phyloP scores from a whole-genome alignment of 495 filamentous ascomycete genomes.

The Aspergillus homomorphus region DNA sequence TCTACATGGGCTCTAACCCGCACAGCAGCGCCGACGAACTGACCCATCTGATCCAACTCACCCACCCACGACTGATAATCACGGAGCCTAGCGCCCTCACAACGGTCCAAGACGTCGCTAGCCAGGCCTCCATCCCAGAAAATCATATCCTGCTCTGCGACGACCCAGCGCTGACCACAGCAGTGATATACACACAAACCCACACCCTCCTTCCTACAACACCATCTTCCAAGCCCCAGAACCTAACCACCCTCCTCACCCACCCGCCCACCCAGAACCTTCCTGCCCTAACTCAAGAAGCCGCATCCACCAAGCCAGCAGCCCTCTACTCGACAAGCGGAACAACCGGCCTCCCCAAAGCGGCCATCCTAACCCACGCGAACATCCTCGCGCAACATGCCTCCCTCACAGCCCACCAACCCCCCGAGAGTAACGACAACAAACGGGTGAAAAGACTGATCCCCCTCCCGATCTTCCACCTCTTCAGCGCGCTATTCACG shows the following conservation, averaged over 20 bases:
- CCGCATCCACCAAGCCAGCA: neutral
- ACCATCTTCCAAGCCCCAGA: neutral
- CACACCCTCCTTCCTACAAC: neutral
- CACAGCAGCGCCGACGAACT: neutral
- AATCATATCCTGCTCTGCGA: neutral
- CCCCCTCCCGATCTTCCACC: neutral
- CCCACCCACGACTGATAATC: neutral
- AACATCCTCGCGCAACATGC: neutral
- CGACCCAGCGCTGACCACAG: neutral
- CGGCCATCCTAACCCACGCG: neutral
- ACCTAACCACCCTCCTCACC: neutral
- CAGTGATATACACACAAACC: neutral
- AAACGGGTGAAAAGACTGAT: neutral
- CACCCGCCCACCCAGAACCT: neutral
- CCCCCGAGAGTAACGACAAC: neutral
- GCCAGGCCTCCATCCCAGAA: neutral
- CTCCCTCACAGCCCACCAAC: slow-evolving; percentile 2
- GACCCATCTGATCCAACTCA: neutral
- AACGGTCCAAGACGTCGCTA: neutral
- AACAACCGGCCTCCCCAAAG: slow-evolving; percentile 6
- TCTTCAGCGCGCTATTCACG: slow-evolving; percentile 1
- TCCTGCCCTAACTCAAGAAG: neutral
- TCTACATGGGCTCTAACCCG: slow-evolving; percentile 1
- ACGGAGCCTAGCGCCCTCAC: neutral
- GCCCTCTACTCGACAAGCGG: slow-evolving; percentile 6